These are phyloP conservation scores for Apiospora pterosperma DNA, from an alignment of 2,329 filamentous ascomycete species.

Conservation along the genomic window DNA sequence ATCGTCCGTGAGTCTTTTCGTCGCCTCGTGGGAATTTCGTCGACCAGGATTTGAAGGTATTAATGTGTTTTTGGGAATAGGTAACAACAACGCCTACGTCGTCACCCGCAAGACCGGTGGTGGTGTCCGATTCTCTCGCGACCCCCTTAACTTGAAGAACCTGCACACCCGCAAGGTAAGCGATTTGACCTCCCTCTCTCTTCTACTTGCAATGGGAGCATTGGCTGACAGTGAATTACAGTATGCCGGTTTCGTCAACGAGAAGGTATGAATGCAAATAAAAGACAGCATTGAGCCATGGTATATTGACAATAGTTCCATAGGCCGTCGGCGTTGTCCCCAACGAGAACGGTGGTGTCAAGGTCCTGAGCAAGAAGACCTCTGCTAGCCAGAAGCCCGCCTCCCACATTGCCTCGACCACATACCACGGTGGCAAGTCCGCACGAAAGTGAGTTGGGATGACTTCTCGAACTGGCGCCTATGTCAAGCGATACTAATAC, in stretches of 20 bases:
- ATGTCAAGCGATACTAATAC: neutral
- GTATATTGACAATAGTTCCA: constrained; percentile 26
- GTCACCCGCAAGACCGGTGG: constrained; percentile 82
- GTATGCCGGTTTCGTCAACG: constrained; percentile 91
- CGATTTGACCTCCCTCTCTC: neutral
- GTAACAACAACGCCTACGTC: constrained; percentile 84
- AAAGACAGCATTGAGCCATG: too few species aligned
- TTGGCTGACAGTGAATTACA: constrained; percentile 40
- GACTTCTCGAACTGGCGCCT: neutral
- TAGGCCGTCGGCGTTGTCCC: constrained; percentile 80
- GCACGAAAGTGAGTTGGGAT: constrained; percentile 69
- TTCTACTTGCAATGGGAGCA: constrained; percentile 1
- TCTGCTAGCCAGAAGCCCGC: constrained; percentile 70
- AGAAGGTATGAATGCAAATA: constrained; percentile 64
- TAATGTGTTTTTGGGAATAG: constrained; percentile 41
- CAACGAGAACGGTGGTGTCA: constrained; percentile 74
- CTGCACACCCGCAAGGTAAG: constrained; percentile 83
- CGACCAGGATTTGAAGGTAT: neutral
- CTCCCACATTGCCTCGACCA: constrained; percentile 59
- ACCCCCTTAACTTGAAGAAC: constrained; percentile 92
- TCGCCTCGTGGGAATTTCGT: neutral
- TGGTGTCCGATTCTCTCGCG: constrained; percentile 86
- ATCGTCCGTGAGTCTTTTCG: constrained; percentile 73
- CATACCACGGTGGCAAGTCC: constrained; percentile 69
- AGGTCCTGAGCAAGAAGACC: constrained; percentile 81